Evolutionary conservation across 208 protist genomes (phyloP), one percentile per base, ranked within the genome.

Genomic region (Endotrypanum monterogeii): DNA sequence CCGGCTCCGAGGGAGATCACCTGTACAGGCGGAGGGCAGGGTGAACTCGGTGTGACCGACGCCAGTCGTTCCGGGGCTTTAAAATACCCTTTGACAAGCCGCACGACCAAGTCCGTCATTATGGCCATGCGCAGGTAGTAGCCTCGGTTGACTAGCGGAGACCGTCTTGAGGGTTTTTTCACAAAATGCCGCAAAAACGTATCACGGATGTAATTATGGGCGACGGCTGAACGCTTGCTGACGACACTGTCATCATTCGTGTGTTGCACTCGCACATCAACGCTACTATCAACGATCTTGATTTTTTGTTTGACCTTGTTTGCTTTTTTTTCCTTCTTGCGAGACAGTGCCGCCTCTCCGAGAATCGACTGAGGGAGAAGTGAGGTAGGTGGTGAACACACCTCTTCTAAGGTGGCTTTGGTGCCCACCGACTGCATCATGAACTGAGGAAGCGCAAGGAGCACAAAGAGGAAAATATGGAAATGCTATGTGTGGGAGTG

Each of bases 201-300:
- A 62, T 98, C 94, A 9, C 82, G 61, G n/a, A 93, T 72, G 83
- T 98, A 98, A 5, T 65, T 66, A 20, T 88, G 78, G 14, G 82
- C 75, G 20, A 94, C 89, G 16, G 94, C 94, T 46, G 94, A 98
- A 12, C 94, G 88, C 73, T 98, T 98, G 76, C 91, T 96, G 5
- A 96, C 83, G 1, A 96, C 89, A 74, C 91, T 96, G 69, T 98
- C 94, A 73, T 98, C 94, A 74, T 98, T 98, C 1, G 94, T 98
- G 74, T 94, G 91, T 77, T 98, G 94, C 58, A 98, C 94, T 60
- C 80, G 79, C 44, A 76, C 75, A 76, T 97, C 93, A 2, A 89
- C 75, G 69, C 90, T 95, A 25, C 78, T 80, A 4, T 67, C 61
- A 12, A 52, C 37, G 7, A 82, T 48, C 25, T 82, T 88, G 35